These are phyloP conservation scores for Pseudogymnoascus sp. DNA, from an alignment of 2,329 filamentous ascomycete genomes.

Conservation along the genomic window DNA sequence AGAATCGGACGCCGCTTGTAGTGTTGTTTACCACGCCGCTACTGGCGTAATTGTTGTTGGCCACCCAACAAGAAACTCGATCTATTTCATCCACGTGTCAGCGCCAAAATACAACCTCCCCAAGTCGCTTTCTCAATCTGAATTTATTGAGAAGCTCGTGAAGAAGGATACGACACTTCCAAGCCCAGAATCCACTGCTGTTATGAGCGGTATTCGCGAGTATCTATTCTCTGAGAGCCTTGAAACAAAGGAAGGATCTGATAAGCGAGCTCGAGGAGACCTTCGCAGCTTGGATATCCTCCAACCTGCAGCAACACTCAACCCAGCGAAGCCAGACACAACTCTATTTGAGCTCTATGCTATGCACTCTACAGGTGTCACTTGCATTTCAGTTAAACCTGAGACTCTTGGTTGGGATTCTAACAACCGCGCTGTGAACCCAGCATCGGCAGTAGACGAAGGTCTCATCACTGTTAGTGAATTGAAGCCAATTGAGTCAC, in stretches of 20 bases:
- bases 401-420: constrained; percentile 85
- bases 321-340: constrained; percentile 58
- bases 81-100: constrained; percentile 94
- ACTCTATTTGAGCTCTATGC: constrained; percentile 90
- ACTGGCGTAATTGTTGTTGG: constrained; percentile 92
- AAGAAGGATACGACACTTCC: constrained; percentile 65
- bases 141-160: constrained; percentile 73
- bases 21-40: constrained; percentile 84
- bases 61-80: constrained; percentile 91
- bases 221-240: constrained; percentile 62
- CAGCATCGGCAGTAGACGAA: constrained; percentile 66
- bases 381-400: constrained; percentile 77
- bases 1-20: constrained; percentile 96
- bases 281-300: constrained; percentile 88
- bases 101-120: constrained; percentile 83
- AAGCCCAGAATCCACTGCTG: constrained; percentile 87
- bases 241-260: constrained; percentile 6
- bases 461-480: constrained; percentile 69
- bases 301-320: constrained; percentile 55
- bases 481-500: constrained; percentile 41
- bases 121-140: constrained; percentile 73
- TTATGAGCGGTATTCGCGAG: constrained; percentile 93
- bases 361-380: constrained; percentile 97
- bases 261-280: constrained; percentile 58
- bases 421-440: constrained; percentile 77